Evolutionary conservation across 352 stramenopile species (phyloP).

Genomic region (Globisporangium spinosum): DNA sequence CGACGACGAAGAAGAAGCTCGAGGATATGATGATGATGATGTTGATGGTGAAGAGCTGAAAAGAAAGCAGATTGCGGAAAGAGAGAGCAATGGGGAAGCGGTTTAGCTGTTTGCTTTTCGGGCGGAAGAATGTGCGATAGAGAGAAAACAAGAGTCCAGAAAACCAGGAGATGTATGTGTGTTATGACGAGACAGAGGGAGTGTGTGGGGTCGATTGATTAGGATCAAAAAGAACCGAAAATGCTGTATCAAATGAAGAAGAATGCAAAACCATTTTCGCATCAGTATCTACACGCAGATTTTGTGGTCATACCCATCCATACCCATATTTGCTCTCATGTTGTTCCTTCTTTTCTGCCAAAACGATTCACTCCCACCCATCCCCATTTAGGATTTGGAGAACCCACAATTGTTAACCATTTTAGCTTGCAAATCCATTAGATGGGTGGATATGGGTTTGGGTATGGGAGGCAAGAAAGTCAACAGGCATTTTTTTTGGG

Average conservation of each 20-base stretch:
- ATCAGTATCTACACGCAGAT: no score
- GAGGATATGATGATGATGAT: neutral
- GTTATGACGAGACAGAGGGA: neutral
- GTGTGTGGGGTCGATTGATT: neutral
- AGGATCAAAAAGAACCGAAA: neutral
- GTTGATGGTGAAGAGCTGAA: neutral
- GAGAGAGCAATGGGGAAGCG: neutral
- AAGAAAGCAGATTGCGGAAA: neutral
- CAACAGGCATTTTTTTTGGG: neutral
- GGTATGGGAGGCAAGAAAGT: no score
- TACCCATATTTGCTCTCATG: no score
- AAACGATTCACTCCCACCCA: no score
- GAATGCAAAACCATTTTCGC: neutral
- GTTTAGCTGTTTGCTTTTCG: neutral
- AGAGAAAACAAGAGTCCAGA: neutral
- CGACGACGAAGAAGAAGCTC: constrained; percentile 30
- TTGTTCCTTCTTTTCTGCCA: no score
- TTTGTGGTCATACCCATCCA: no score
- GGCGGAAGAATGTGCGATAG: neutral
- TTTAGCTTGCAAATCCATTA: no score
- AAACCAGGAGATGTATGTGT: neutral
- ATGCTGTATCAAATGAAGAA: neutral
- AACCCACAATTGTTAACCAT: no score
- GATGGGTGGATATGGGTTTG: no score
- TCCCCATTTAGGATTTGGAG: no score